Base-by-base conservation (phyloP, 768 basidiomycete genomes). In the Leccinum subtestaceum region DNA sequence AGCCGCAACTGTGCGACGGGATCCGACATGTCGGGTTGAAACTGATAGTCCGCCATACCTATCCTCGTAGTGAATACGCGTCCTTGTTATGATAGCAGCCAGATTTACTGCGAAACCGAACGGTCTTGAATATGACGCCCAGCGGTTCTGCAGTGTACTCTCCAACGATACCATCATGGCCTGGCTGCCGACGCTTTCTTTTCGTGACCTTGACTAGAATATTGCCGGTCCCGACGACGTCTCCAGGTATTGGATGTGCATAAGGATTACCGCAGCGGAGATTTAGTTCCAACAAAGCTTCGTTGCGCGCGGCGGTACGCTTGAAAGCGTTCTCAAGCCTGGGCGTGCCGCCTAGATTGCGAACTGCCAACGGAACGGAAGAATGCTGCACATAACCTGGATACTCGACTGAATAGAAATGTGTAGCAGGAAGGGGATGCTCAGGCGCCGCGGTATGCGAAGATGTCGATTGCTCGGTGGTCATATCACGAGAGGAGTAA, bases 31-130 rank as follows among this genome's bases (percentile, higher is more conserved):
- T 89, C 79, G 1, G 93, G 93, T 60, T 87, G 82, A 72, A 86
- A 97, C 72, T 97, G 95, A 70, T 86, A 97, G 72, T 98, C 96
- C 40, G 87, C 91, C 91, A 98, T 93, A 58, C 87, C 96, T 98
- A 58, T 32, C 56, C 34, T 55, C 21, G n/a, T 29, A 32, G 52
- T 67, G 49, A 58, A 53, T 6, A 34, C n/a, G 15, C 11, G 10
- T n/a, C 38, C 32, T n/a, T 7, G 46, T 8, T 21, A 23, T 12
- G 7, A 5, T 21, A 56, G 47, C n/a, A 36, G 43, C 52, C 21
- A 23, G 55, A 78, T 88, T 74, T 68, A 95, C 96, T 88, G 75
- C 95, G 83, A 76, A 98, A 98, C 55, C 96, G 81, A 53, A 86
- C 89, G 4, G 93, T 92, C 75, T 89, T 93, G 0, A 84, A 77